Evolutionary conservation across 768 basidiomycete genomes (phyloP), one percentile per base, ranked within the genome.

Genomic region (Collybia mongolica): DNA sequence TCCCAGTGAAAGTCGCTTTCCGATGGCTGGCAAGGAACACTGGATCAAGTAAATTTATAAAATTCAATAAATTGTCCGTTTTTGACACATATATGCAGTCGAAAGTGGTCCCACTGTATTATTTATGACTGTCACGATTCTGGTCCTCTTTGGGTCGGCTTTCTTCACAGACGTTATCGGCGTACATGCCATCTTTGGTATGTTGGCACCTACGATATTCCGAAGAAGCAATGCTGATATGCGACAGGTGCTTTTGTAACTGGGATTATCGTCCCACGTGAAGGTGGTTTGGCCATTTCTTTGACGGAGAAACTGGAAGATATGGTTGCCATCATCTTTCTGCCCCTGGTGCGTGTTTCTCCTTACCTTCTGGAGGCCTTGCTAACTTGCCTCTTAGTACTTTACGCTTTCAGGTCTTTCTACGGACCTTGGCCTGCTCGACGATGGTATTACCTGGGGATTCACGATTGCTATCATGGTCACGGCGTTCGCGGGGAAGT

Each of bases 251-350:
- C 90, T 0, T 96, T 97, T 73, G 62, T 96, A 9, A 81, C 83
- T 1, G 94, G 88, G 1, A 64, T 90, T 39, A 80, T 88, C 48
- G 86, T 98, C 6, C 96, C 97, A 2, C 83, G 93, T 23, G 88
- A 94, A 59, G 90, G 91, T 2, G 88, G 88, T 2, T 83, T 99
- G 29, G 83, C 88, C 0, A 90, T 94, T 45, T 76, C 85, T 0
- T 71, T 98, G n/a, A 93, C 91, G 0, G 92, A 96, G 59, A 98
- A 96, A 62, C 72, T 98, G n/a, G 97, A 99, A 69, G 96, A 98
- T 68, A 84, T 96, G 80, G 90, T 95, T 2, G 71, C 90, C 0
- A 86, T 95, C 52, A 84, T 95, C 39, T 95, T 97, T 69, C 70
- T 97, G 11, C 94, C 94, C 3, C 72, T 96, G 44, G 90, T 91